Conservation (phyloP, 2,329 filamentous ascomycete genomes). For the Exophiala oligosperma region DNA sequence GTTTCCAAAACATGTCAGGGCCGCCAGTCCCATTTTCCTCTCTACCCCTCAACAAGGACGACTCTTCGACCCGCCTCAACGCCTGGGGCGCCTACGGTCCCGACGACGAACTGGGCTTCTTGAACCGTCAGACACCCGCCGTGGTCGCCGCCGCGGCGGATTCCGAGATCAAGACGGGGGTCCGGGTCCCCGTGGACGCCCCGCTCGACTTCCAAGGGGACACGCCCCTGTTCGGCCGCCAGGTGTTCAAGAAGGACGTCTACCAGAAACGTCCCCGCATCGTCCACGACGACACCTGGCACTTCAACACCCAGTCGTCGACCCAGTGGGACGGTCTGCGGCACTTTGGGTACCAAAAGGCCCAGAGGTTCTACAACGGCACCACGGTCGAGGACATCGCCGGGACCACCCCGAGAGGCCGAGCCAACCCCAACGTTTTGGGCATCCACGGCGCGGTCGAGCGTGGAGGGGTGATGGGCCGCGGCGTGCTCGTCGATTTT, state of each 20-base stretch:
- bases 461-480: constrained; percentile 44
- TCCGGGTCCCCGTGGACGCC: constrained; percentile 34
- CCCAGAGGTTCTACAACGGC: constrained; percentile 29
- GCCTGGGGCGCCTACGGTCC: constrained; percentile 58
- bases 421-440: constrained; percentile 23
- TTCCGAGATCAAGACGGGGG: constrained; percentile 45
- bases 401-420: constrained; percentile 16
- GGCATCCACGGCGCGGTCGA: constrained; percentile 36
- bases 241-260: constrained; percentile 34
- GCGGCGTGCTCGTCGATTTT: constrained; percentile 52
- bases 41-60: constrained; percentile 53
- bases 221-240: constrained; percentile 38
- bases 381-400: constrained; percentile 31
- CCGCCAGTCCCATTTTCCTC: constrained; percentile 32
- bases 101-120: constrained; percentile 53
- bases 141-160: constrained; percentile 42
- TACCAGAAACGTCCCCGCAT: constrained; percentile 31
- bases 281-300: constrained; percentile 32
- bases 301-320: constrained; percentile 31
- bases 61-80: constrained; percentile 42
- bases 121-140: constrained; percentile 56
- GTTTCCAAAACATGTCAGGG: constrained; percentile 16
- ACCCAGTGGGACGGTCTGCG: constrained; percentile 32
- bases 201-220: constrained; percentile 39
- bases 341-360: constrained; percentile 30